Base-by-base conservation (phyloP, 768 basidiomycete genomes). In the Polyporus arcularius region DNA sequence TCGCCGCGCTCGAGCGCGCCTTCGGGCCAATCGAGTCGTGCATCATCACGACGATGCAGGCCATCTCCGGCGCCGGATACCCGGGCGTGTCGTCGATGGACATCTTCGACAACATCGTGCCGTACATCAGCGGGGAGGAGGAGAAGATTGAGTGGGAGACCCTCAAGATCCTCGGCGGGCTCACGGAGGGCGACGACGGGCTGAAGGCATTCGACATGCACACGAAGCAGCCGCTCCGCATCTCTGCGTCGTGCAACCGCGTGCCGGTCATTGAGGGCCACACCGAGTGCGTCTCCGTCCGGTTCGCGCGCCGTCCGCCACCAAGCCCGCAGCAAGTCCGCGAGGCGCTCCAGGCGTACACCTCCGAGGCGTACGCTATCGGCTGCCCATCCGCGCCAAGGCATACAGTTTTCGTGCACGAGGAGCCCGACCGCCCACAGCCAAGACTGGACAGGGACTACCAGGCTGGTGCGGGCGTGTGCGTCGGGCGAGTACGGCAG, bases 61-160 rank as follows among this genome's bases (percentile, higher is more conserved):
- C 97, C 62, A 95, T 98, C 75, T 96, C 93, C 0, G 97, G 97
- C 40, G 96, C 85, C 0, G 97, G 97, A n/a, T 99, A 98, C 77
- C 97, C 97, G 1, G 97, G 96, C 53, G 87, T 98, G 0, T 75
- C 94, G 12, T 81, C 83, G 45, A 80, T 99, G 58, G 97, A 98
- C 75, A 92, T 98, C 73, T 68, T 97, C 65, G 97, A 98, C 78
- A 98, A 98, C 78, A 81, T 99, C 72, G 88, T 99, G 1, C 97
- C 97, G 4, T 88, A 92, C 75, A 98, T 99, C 73, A 75, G 84
- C 16, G 94, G 96, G 51, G 96, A 98, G 71, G 92, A 94, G 68
- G 97, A 98, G 72, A 99, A 98, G 73, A 94, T 98, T 65, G 96
- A 99, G 73, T 99, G 97, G 97, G 97, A 99, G 78, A 89, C 93